A percentile compares a stretch with the other conserved stretches of the same genome.
These are phyloP conservation scores for Penicillium soppii DNA, from an alignment of 495 filamentous ascomycete species.

Conservation along the genomic window DNA sequence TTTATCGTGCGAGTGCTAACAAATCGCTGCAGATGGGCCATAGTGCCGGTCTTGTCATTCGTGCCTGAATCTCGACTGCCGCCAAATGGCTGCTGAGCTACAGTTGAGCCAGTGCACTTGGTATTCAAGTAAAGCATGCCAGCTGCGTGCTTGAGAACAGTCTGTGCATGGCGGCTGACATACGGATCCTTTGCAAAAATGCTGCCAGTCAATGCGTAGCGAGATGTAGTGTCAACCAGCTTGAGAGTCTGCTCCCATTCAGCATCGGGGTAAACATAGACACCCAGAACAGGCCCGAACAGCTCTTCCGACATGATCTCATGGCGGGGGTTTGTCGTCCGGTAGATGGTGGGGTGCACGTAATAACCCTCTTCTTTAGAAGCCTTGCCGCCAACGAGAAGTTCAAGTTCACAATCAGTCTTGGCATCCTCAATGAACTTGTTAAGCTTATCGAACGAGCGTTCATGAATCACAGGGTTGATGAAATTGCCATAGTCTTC, in stretches of 20 bases:
- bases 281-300: constrained; percentile 69
- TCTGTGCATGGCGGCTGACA: constrained; percentile 65
- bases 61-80: constrained; percentile 73
- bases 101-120: constrained; percentile 78
- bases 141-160: constrained; percentile 68
- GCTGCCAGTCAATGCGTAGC: constrained; percentile 72
- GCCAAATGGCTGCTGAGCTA: constrained; percentile 82
- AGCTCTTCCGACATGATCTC: constrained; percentile 67
- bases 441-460: constrained; percentile 65
- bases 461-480: constrained; percentile 73
- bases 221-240: constrained; percentile 56
- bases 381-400: constrained; percentile 67
- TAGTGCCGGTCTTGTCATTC: constrained; percentile 77
- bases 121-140: constrained; percentile 81
- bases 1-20: constrained; percentile 74
- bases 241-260: constrained; percentile 54
- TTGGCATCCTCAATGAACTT: constrained; percentile 64
- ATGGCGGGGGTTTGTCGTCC: constrained; percentile 59
- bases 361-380: constrained; percentile 66
- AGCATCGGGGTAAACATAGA: constrained; percentile 69
- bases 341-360: constrained; percentile 70
- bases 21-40: constrained; percentile 63
- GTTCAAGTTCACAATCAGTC: constrained; percentile 57
- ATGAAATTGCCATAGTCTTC: constrained; percentile 64
- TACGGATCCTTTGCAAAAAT: constrained; percentile 69